Percentiles rank a stretch among this genome's conserved stretches.
phyloP scores from a whole-genome alignment of 192 early-diverging fungal genomes.

The Neocallimastix lanati region DNA sequence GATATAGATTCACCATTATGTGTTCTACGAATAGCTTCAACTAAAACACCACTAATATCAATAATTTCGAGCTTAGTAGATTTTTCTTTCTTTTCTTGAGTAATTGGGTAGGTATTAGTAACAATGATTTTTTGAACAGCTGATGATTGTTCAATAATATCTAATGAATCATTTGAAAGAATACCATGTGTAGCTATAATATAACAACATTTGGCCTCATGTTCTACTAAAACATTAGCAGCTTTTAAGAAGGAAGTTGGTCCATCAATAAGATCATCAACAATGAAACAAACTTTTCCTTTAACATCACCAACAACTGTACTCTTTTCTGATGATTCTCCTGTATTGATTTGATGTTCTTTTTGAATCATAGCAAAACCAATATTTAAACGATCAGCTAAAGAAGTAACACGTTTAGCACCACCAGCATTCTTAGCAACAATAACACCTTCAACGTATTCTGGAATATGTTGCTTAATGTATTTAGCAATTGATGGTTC shows the following conservation, averaged over 20 bases:
- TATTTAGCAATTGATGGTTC: slow-evolving; percentile 79
- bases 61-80: slow-evolving; percentile 66
- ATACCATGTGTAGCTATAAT: slow-evolving; percentile 91
- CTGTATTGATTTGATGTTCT: slow-evolving; percentile 15
- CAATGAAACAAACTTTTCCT: slow-evolving; percentile 22
- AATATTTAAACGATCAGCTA: slow-evolving; percentile 82
- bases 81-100: slow-evolving; percentile 41
- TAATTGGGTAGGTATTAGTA: slow-evolving; percentile 78
- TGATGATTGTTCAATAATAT: slow-evolving; percentile 62
- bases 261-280: slow-evolving; percentile 87
- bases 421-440: slow-evolving; percentile 92
- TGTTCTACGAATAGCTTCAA: slow-evolving; percentile 81
- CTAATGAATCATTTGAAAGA: slow-evolving; percentile 68
- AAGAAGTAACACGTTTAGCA: slow-evolving; percentile 80
- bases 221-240: slow-evolving; percentile 32
- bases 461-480: slow-evolving; percentile 55
- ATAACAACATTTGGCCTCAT: slow-evolving; percentile 67
- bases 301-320: slow-evolving; percentile 36
- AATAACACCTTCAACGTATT: slow-evolving; percentile 44
- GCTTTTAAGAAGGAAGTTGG: slow-evolving; percentile 77
- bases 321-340: slow-evolving; percentile 19
- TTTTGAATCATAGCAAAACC: slow-evolving; percentile 94
- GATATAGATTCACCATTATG: slow-evolving; percentile 90
- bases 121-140: slow-evolving; percentile 64
- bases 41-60: slow-evolving; percentile 75